Base-by-base conservation (phyloP, 1,284 basidiomycete genomes). In the Cystobasidiaceae sp. region DNA sequence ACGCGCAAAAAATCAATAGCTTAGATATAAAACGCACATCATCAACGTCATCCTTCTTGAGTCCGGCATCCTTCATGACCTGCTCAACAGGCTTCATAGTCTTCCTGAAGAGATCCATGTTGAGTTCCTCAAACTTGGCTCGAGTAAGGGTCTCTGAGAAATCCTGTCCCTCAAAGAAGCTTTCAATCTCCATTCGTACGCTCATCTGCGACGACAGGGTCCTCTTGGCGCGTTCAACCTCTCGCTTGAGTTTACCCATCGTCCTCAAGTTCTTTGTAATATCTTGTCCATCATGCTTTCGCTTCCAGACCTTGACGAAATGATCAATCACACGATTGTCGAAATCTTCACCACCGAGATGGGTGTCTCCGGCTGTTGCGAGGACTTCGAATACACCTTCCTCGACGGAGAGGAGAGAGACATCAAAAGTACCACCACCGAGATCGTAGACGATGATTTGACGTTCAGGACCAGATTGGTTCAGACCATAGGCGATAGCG, bases 341-440 rank as follows among this genome's bases (percentile, higher is more conserved):
- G 75, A 97, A 98, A 81, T 97, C 93, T 81, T 97, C 93, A 82
- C 94, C 93, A 81, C 93, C 93, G 78, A 97, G 83, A 80, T 97
- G 93, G 69, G 93, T 98, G 82, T 97, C 94, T 85, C 93, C 94
- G 69, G 94, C 93, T 70, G 93, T 97, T 69, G 94, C 92, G 83
- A 96, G 94, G 79, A 97, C 93, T 80, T 96, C 93, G 81, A 97
- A 98, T 80, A 98, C 93, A 79, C 93, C 93, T 80, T 96, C 93
- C 79, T 97, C 92, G 70, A 97, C 97, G 69, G 93, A 93, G 72
- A 98, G 81, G 69, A 98, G 89, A 34, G 93, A 97, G 33, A 97
- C 94, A 87, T 97, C 94, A 79, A 97, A 97, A 50, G 93, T 97
- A 83, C 93, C 93, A 83, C 94, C 94, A 72, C 93, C 94, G 56